Evolutionary conservation across 1,139 yeast species (phyloP).

Genomic region (Hyphopichia pseudoburtonii): DNA sequence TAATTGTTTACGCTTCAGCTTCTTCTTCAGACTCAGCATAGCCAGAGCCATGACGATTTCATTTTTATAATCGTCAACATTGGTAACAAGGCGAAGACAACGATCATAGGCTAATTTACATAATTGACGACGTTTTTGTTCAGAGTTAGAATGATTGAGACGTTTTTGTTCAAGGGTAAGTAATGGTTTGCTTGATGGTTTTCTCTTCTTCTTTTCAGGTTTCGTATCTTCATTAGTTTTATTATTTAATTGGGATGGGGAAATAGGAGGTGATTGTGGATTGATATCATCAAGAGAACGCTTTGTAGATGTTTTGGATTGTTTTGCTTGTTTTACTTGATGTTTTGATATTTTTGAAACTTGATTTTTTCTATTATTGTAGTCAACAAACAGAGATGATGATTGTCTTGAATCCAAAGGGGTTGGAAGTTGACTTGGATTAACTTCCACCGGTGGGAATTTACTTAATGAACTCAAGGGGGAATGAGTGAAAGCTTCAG

Average conservation of each 20-base stretch:
- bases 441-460: conserved; percentile 1
- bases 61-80: conserved; percentile 41
- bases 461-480: conserved; percentile 10
- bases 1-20: conserved; percentile 41
- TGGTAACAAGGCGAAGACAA: conserved; percentile 41
- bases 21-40: conserved; percentile 21
- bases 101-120: conserved; percentile 66
- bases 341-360: not conserved
- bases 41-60: conserved; percentile 13
- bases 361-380: not conserved
- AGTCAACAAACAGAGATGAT: conserved; percentile 9
- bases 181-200: conserved; percentile 43
- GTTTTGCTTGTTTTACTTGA: not conserved
- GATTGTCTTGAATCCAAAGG: conserved; percentile 33
- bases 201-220: conserved; percentile 26
- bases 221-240: too few species aligned
- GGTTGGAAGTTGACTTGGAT: conserved; percentile 33
- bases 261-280: conserved; percentile 11
- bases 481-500: conserved; percentile 41
- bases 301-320: not conserved
- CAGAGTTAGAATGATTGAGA: conserved; percentile 69
- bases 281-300: too few species aligned
- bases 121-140: conserved; percentile 69
- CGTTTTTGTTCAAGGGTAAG: conserved; percentile 69
- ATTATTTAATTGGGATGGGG: conserved; percentile 4